Conservation (phyloP, 306 rosid species). For the Comarum palustre region DNA sequence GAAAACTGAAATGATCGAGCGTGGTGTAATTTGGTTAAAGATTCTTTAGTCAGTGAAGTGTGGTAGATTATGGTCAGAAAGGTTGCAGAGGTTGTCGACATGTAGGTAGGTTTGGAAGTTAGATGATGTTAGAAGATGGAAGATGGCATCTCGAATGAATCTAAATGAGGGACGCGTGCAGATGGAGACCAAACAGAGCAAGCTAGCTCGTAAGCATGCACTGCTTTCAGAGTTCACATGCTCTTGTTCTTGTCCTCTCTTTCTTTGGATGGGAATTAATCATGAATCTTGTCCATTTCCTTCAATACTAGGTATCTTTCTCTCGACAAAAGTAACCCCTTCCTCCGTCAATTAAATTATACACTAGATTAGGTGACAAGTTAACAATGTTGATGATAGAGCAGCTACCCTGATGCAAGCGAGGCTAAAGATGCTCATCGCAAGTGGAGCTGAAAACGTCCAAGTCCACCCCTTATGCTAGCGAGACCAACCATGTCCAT, state of each 20-base stretch:
- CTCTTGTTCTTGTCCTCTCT: constrained; percentile 3
- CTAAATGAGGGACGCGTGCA: neutral
- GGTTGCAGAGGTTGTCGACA: neutral
- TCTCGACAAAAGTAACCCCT: neutral
- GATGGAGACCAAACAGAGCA: neutral
- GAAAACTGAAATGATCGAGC: neutral
- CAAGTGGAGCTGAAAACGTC: neutral
- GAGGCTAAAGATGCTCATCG: neutral
- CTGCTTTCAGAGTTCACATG: constrained; percentile 8
- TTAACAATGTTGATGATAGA: neutral
- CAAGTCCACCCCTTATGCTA: neutral
- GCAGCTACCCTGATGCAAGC: neutral
- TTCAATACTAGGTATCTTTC: neutral
- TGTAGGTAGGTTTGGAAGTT: neutral
- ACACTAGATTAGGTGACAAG: neutral
- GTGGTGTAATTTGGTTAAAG: neutral
- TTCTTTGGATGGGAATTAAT: constrained; percentile 9
- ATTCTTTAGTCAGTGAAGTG: neutral
- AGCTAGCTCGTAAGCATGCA: constrained; percentile 6
- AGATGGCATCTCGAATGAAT: constrained; percentile 1
- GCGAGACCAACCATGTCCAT: neutral
- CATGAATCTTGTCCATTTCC: constrained; percentile 19
- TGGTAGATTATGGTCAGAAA: neutral
- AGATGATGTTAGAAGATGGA: neutral
- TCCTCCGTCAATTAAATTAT: neutral